Conservation (phyloP, 1,139 yeast genomes). For the Geotrichum macrosporum region DNA sequence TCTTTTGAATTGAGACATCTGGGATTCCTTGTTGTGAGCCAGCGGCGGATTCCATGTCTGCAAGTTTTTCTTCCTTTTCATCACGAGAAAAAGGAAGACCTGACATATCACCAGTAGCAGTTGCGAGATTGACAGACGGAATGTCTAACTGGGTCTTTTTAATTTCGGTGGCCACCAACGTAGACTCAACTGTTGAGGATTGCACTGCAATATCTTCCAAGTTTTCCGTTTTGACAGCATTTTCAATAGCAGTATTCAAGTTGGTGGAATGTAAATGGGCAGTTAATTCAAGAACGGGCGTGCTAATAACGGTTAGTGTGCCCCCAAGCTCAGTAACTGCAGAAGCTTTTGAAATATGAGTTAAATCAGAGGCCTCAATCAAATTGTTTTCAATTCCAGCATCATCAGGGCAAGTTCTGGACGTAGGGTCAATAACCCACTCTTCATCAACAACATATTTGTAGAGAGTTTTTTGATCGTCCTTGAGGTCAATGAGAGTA, state of each 20-base stretch:
- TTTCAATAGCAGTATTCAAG: constrained; percentile 8
- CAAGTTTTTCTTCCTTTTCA: constrained; percentile 2
- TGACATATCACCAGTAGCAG: constrained; percentile 19
- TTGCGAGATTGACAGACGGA: constrained; percentile 6
- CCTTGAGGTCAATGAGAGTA: constrained; percentile 9
- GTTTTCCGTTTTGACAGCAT: no score
- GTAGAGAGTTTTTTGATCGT: constrained; percentile 15
- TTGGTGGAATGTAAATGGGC: not conserved
- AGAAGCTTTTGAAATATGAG: not conserved
- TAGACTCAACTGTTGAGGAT: constrained; percentile 2
- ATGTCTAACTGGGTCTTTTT: constrained; percentile 9
- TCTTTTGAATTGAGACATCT: constrained; percentile 4
- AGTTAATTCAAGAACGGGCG: constrained; percentile 2
- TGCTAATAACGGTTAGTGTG: constrained; percentile 11
- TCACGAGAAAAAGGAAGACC: constrained; percentile 19
- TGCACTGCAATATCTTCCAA: no score
- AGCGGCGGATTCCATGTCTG: not conserved
- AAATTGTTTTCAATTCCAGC: constrained; percentile 20
- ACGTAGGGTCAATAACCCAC: constrained; percentile 16
- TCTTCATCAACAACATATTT: constrained; percentile 21
- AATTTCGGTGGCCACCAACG: constrained; percentile 11
- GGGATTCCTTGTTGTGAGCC: not conserved
- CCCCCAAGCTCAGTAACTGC: constrained; percentile 9
- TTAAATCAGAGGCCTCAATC: constrained; percentile 14
- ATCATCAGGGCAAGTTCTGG: constrained; percentile 14